Evolutionary conservation across 768 basidiomycete genomes (phyloP).

Genomic region (Naematelia aurantialba): DNA sequence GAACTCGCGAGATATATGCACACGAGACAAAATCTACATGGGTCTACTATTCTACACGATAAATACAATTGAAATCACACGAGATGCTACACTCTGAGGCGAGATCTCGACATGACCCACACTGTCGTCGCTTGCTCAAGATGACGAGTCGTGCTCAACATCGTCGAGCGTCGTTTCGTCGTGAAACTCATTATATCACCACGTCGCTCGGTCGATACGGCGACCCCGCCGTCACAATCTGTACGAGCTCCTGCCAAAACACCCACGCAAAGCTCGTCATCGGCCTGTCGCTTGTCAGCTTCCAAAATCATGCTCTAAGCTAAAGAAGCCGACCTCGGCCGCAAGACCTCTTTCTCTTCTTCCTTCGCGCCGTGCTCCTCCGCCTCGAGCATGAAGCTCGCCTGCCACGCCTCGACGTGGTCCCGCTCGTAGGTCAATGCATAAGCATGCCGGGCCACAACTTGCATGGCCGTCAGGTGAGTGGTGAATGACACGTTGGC

Average conservation of each 20-base stretch:
- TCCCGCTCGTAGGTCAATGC: conserved; percentile 42
- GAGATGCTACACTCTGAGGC: too few species aligned
- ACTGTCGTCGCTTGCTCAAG: too few species aligned
- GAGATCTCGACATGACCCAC: too few species aligned
- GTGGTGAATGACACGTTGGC: conserved; percentile 20
- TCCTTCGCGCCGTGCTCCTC: conserved; percentile 22
- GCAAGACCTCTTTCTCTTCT: conserved; percentile 19
- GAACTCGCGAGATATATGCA: too few species aligned
- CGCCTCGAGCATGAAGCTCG: conserved; percentile 6
- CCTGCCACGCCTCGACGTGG: conserved; percentile 32
- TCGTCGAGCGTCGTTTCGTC: too few species aligned
- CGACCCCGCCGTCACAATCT: conserved; percentile 13
- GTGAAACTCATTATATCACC: too few species aligned
- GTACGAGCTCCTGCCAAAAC: conserved; percentile 39
- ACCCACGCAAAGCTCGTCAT: conserved; percentile 47
- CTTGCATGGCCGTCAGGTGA: conserved; percentile 20
- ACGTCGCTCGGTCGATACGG: neutral
- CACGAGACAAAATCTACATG: too few species aligned
- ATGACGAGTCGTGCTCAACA: too few species aligned
- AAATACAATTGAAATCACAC: too few species aligned
- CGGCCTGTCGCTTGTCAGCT: conserved; percentile 20
- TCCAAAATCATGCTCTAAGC: neutral
- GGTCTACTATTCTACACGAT: too few species aligned
- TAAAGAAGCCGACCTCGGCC: conserved; percentile 25
- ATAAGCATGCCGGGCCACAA: conserved; percentile 46